Evolutionary conservation across 371 early-diverging fungal genomes (phyloP).

Genomic region (Syncephalis plumigaleata): DNA sequence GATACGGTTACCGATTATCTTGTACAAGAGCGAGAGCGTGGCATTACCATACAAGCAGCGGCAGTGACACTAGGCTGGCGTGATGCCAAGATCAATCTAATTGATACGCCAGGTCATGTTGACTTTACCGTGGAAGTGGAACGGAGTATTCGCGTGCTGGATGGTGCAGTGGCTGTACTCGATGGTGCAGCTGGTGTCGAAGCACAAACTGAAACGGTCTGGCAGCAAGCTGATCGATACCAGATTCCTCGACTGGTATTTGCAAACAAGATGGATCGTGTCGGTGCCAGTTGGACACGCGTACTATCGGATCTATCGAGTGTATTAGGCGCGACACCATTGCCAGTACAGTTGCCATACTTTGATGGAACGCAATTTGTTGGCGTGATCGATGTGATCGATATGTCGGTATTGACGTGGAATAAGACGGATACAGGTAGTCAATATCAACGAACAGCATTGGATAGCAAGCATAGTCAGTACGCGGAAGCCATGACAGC

Average conservation of each 20-base stretch:
- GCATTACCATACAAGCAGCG: slow-evolving; percentile 90
- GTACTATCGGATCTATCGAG: slow-evolving; percentile 41
- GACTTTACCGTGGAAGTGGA: slow-evolving; percentile 96
- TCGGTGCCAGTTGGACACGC: slow-evolving; percentile 51
- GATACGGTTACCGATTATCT: slow-evolving; percentile 91
- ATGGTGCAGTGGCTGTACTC: slow-evolving; percentile 81
- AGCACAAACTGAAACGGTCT: slow-evolving; percentile 91
- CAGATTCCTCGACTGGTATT: slow-evolving; percentile 69
- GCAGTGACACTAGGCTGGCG: slow-evolving; percentile 89
- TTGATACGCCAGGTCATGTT: slow-evolving; percentile 94
- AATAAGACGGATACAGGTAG: slow-evolving; percentile 16
- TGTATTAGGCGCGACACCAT: slow-evolving; percentile 42
- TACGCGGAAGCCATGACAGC: slow-evolving; percentile 29
- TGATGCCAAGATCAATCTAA: slow-evolving; percentile 68
- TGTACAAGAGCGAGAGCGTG: slow-evolving; percentile 76
- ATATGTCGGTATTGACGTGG: slow-evolving; percentile 56
- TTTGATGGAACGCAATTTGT: slow-evolving; percentile 12
- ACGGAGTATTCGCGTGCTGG: slow-evolving; percentile 76
- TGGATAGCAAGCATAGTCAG: slow-evolving; percentile 7
- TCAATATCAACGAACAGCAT: too few relatives aligned
- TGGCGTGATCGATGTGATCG: slow-evolving; percentile 62
- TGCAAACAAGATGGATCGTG: slow-evolving; percentile 90
- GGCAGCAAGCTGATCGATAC: slow-evolving; percentile 77
- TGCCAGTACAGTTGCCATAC: slow-evolving; percentile 59
- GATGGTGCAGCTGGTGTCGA: slow-evolving; percentile 95